Evolutionary conservation across 192 early-diverging fungal genomes (phyloP).

Genomic region (Coemansia sp.): DNA sequence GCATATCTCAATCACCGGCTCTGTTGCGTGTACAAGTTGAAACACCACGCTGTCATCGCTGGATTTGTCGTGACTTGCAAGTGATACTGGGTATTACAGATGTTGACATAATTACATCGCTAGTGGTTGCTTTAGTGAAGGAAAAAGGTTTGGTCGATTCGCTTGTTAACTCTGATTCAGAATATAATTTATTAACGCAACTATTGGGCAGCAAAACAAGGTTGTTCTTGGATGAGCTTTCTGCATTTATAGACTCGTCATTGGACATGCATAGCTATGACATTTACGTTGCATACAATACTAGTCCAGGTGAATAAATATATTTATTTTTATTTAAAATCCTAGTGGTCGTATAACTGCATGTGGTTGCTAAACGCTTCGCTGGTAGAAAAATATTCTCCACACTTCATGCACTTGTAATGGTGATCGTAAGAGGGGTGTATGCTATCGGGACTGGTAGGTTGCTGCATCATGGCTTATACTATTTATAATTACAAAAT

Average conservation of each 20-base stretch:
- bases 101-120: constrained; percentile 15
- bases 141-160: constrained; percentile 7
- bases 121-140: constrained; percentile 17
- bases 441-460: background rate
- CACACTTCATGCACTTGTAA: background rate
- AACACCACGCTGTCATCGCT: constrained; percentile 13
- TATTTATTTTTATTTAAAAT: background rate
- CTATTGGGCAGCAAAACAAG: constrained; percentile 12
- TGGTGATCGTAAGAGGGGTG: background rate
- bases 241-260: constrained; percentile 27
- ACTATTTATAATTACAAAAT: too few species aligned
- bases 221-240: constrained; percentile 31
- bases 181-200: background rate
- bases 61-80: constrained; percentile 38
- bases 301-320: background rate
- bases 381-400: background rate
- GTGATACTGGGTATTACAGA: constrained; percentile 15
- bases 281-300: constrained; percentile 23
- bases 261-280: constrained; percentile 38
- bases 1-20: background rate
- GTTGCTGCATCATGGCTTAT: background rate
- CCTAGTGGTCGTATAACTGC: background rate
- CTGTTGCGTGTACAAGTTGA: constrained; percentile 5
- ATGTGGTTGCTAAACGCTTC: background rate
- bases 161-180: background rate